Base-by-base conservation (phyloP, 495 filamentous ascomycete genomes). In the Aspergillus cristatus region DNA sequence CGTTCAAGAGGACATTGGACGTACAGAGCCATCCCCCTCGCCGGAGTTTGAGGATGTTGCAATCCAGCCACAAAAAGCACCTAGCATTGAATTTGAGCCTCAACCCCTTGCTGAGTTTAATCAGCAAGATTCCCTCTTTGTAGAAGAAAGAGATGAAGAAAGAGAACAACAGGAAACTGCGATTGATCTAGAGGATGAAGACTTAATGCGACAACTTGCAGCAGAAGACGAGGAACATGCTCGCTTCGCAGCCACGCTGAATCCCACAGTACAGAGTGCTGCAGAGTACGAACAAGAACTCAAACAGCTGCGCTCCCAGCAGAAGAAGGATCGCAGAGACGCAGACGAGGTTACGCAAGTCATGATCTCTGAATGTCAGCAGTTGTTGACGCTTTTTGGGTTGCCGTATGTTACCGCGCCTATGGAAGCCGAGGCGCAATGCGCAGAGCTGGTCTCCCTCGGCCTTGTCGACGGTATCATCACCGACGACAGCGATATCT, bases 361-460 rank as follows among this genome's bases (percentile, higher is more conserved):
- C 45, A 98, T 98, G 91, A 77, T 96, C 29, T 78, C 79, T 2
- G 91, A 98, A 60, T 95, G 89, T 50, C 91, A 98, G 59, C 82
- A 91, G 43, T 70, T 98, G 1, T 77, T 98, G 32, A 71, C 71
- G 13, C 79, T 94, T 28, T 98, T 98, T 56, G 91, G 91, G 12
- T 70, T 98, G 15, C 91, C 91, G 0, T 98, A 96, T 56, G 82
- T 98, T 49, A 97, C 90, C 0, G 91, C 91, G 0, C 91, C 91
- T 1, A 95, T 96, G 91, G 91, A 98, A 73, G 91, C 91, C 6
- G 91, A 98, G 71, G 91, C 91, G 7, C 91, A 98, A 52, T 98
- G 91, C 53, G 91, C 91, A 15, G 84, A 94, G 55, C 74, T 98
- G 5, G 88, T 97, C 3, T 62, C 60, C 1, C 66, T 96, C 5